Percentiles rank a stretch among this genome's conserved stretches.
These are phyloP conservation scores for Cystofilobasidium macerans DNA, from an alignment of 768 basidiomycete species.

Conservation along the genomic window DNA sequence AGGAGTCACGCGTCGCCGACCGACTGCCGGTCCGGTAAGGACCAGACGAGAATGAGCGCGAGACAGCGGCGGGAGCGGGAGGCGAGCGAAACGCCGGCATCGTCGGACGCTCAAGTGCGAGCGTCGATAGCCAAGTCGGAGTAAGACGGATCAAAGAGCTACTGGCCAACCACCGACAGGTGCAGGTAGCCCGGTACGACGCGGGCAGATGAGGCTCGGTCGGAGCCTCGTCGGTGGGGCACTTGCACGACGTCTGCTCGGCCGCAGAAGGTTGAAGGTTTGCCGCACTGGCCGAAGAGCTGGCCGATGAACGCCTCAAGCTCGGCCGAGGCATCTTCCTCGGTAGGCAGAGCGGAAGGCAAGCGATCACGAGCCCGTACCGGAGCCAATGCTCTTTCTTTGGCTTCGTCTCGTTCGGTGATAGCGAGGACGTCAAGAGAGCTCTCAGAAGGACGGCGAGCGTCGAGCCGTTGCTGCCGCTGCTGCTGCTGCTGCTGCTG, in stretches of 20 bases:
- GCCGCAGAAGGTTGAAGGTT: too few species aligned
- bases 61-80: too few species aligned
- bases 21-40: too few species aligned
- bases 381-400: not conserved
- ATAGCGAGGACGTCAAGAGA: not conserved
- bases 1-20: not conserved
- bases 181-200: too few species aligned
- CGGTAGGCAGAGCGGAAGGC: too few species aligned
- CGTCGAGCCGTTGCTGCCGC: not conserved
- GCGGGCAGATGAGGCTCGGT: not conserved
- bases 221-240: not conserved
- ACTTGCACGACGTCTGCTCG: not conserved
- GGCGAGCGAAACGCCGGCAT: too few species aligned
- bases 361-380: too few species aligned
- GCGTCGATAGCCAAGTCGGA: too few species aligned
- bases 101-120: too few species aligned
- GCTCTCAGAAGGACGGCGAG: not conserved
- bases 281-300: not conserved
- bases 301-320: not conserved
- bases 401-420: not conserved
- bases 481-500: not conserved
- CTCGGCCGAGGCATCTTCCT: not conserved
- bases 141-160: too few species aligned
- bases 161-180: too few species aligned
- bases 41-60: not conserved